Evolutionary conservation across 768 basidiomycete genomes (phyloP), one percentile per base, ranked within the genome.

Genomic region (Cyclocybe aegerita): DNA sequence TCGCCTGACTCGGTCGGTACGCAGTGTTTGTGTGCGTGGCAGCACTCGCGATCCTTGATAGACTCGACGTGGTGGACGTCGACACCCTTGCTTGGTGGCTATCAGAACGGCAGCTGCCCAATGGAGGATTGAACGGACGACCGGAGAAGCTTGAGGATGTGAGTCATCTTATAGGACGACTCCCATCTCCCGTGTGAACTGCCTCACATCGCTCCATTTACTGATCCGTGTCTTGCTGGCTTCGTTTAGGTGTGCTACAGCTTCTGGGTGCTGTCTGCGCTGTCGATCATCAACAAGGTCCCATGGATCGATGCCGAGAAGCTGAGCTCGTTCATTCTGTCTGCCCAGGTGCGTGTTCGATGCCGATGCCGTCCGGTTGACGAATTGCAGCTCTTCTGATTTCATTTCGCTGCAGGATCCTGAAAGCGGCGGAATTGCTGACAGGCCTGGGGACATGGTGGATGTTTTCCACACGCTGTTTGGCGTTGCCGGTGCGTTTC

Each of bases 391-490:
- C 34, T 16, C 32, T 38, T 42, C 11, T 32, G 15, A 12, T 1
- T n/a, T 37, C 39, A 46, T 31, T 46, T 12, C 9, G 14, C 46
- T 31, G 30, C 71, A 98, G 87, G 97, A 98, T 61, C 72, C 79
- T 0, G 95, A 98, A 56, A 80, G 74, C 4, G 97, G 97, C 3
- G 97, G 97, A 0, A 97, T 98, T 23, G 88, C 94, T 0, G 97
- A 99, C 66, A 73, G 97, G 39, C 91, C 93, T 0, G 94, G 91
- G 0, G 85, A 99, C 65, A 87, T 94, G 81, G 84, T 84, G 1
- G 97, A 99, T 60, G 95, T 99, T n/a, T 99, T 97, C 68, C 96
- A 99, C 61, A 98, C 96, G 0, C 67, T 78, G 9, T 99, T 99
- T 57, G 97, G 97, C 1, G 71, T 98, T 2, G 92, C 93, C 53